Evolutionary conservation across 129 eudicot species (phyloP).

Genomic region (Apium graveolens): DNA sequence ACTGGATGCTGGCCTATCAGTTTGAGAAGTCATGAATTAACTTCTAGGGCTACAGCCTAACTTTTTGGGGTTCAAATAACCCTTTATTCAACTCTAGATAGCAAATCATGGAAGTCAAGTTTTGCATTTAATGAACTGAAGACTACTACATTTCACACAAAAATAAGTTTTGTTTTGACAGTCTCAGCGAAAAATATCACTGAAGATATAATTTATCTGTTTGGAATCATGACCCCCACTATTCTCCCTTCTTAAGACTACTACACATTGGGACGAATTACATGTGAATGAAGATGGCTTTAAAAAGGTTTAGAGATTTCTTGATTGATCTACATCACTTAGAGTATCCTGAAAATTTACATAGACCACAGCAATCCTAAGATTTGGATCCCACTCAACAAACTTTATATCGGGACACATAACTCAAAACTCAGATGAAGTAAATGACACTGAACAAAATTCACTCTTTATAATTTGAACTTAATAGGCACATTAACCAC

Average conservation of each 20-base stretch:
- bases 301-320: not conserved
- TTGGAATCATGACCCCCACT: too few relatives aligned
- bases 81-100: not conserved
- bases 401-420: not conserved
- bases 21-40: not conserved
- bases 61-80: not conserved
- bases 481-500: not conserved
- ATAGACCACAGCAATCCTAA: not conserved
- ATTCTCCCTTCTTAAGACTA: too few relatives aligned
- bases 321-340: not conserved
- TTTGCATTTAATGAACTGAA: not conserved
- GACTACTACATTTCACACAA: not conserved
- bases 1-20: not conserved
- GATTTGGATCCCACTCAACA: not conserved
- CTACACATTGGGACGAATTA: not conserved
- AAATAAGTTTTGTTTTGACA: not conserved
- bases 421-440: not conserved
- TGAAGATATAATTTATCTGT: too few relatives aligned
- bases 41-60: not conserved
- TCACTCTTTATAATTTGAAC: not conserved
- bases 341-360: not conserved
- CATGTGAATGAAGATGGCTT: not conserved
- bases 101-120: not conserved
- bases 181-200: not conserved
- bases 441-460: not conserved